Base-by-base conservation (phyloP, 225 moss, liverwort and hornwort genomes). In the Neckera pumila region DNA sequence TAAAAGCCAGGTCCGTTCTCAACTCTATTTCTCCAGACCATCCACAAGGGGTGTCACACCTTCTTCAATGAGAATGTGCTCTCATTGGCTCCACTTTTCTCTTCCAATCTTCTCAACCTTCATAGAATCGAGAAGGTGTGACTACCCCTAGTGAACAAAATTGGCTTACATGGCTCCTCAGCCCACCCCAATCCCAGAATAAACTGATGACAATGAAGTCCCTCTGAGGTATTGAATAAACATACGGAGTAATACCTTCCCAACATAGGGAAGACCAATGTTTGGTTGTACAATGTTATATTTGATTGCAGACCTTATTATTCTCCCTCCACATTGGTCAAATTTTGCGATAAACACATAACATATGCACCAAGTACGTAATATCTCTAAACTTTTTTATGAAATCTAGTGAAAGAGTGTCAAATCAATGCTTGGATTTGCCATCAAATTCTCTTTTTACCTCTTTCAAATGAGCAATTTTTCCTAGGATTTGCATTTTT, bases 261-360 rank as follows among this genome's bases (percentile, higher is more conserved):
- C 0, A 7, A 3, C 6, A 20, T 22, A 4, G 6, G 2, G 12
- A 66, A 6, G n/a, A n/a, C 2, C 3, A 66, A 3, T 36, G 3
- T 3, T 0, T 6, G 4, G 2, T 26, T 38, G 12, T 22, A n/a
- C 6, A 66, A n/a, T 64, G 33, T 33, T 33, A 31, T 7, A 1
- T 70, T 42, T 14, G 9, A 27, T 28, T 27, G 10, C 16, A 43
- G 2, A 27, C 27, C 17, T 42, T 42, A 38, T 40, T 40, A 23
- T 25, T 70, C 40, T 40, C 14, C 40, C 14, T 70, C 14, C 1
- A 1, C 8, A 69, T 11, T 38, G 7, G 38, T 23, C 26, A 28
- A 27, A 27, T 43, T 27, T 0, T 72, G 9, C 16, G 28, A 27
- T 0, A 42, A 72, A 27, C 27, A 21, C 4, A 10, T 65, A 19